phyloP scores from a whole-genome alignment of 495 filamentous ascomycete genomes.

The Aspergillus wentii region DNA sequence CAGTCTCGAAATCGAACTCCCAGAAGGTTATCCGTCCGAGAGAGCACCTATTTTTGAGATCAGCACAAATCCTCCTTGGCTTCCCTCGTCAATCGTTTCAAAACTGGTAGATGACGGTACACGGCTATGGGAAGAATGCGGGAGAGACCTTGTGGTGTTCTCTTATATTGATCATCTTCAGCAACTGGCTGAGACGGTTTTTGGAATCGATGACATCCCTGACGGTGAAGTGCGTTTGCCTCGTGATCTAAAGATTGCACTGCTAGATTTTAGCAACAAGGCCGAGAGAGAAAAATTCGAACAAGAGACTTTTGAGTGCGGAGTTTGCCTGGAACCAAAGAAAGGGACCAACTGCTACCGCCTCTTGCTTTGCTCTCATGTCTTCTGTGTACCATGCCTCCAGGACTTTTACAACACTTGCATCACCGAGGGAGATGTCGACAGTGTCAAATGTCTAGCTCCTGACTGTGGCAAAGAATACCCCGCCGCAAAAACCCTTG shows the following conservation, averaged over 20 bases:
- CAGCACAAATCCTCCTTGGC: constrained; percentile 63
- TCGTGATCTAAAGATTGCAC: constrained; percentile 58
- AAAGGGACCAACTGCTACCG: constrained; percentile 79
- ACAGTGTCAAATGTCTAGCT: constrained; percentile 68
- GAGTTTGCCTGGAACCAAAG: constrained; percentile 88
- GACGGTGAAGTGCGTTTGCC: constrained; percentile 36
- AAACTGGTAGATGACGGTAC: constrained; percentile 56
- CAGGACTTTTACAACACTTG: constrained; percentile 85
- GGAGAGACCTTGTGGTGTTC: constrained; percentile 71
- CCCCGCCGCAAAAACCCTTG: constrained; percentile 15
- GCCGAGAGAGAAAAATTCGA: constrained; percentile 72
- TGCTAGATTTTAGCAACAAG: constrained; percentile 76
- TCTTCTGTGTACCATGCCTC: constrained; percentile 82
- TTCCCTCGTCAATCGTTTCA: constrained; percentile 52
- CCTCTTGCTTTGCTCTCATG: constrained; percentile 75
- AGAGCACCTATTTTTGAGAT: constrained; percentile 63
- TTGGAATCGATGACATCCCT: constrained; percentile 58
- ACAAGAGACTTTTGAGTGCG: constrained; percentile 82
- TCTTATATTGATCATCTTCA: constrained; percentile 84
- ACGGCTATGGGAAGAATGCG: constrained; percentile 77
- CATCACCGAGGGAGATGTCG: constrained; percentile 80
- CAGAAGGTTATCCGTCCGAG: constrained; percentile 68
- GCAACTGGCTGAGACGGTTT: constrained; percentile 70
- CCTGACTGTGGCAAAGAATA: constrained; percentile 68
- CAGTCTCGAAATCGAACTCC: constrained; percentile 61